These are phyloP conservation scores for Phaeophleospora eucalypticola DNA, from an alignment of 2,329 filamentous ascomycete species.

Conservation along the genomic window DNA sequence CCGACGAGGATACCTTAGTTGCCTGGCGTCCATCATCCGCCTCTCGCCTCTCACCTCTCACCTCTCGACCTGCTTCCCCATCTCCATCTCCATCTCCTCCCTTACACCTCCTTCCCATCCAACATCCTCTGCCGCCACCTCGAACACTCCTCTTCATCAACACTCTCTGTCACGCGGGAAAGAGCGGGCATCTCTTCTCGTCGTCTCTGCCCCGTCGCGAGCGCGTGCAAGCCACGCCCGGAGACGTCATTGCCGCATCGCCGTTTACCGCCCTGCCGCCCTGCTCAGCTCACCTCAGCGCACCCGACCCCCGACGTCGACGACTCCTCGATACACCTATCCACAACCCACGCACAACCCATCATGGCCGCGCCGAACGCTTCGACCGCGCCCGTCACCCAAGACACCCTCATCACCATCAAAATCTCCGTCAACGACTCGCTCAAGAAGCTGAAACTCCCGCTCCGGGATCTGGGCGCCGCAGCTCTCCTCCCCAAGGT, in stretches of 20 bases:
- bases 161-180: no score
- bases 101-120: no score
- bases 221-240: background rate
- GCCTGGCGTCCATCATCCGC: no score
- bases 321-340: conserved; percentile 3
- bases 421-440: conserved; percentile 76
- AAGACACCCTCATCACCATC: conserved; percentile 74
- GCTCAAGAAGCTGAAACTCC: conserved; percentile 82
- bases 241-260: conserved; percentile 10
- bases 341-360: conserved; percentile 10
- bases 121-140: no score
- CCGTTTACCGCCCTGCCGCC: conserved; percentile 1
- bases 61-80: no score
- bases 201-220: background rate
- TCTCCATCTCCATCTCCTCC: no score
- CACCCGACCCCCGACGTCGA: conserved; percentile 4
- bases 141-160: no score
- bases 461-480: conserved; percentile 76
- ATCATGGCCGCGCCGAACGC: conserved; percentile 35
- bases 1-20: no score
- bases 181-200: background rate
- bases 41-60: no score
- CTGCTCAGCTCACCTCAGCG: background rate
- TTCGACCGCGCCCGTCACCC: conserved; percentile 46
- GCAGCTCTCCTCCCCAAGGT: conserved; percentile 78